Percentiles rank a stretch among this genome's conserved stretches.
Evolutionary conservation across 768 basidiomycete genomes (phyloP).

Genomic region (Rubroboletus satanas): DNA sequence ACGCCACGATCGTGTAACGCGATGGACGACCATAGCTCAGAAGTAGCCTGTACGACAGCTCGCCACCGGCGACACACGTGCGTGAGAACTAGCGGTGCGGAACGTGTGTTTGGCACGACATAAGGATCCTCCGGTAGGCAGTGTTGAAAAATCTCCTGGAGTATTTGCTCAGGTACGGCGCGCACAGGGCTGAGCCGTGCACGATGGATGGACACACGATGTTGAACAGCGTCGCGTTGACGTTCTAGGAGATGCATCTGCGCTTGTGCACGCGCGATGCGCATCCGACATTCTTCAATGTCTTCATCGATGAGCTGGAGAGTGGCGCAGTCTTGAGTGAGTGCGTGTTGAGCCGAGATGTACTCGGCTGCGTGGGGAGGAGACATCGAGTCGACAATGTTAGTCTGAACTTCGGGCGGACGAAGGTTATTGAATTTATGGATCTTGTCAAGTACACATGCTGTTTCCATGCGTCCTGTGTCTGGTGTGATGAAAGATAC

Average conservation of each 20-base stretch:
- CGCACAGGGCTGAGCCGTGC: slow-evolving; percentile 30
- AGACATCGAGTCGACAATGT: slow-evolving; percentile 23
- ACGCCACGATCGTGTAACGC: slow-evolving; percentile 26
- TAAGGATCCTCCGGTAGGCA: slow-evolving; percentile 25
- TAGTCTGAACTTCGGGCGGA: slow-evolving; percentile 1
- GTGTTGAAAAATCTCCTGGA: slow-evolving; percentile 30
- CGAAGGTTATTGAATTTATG: neutral
- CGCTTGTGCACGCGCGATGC: slow-evolving; percentile 12
- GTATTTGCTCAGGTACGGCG: slow-evolving; percentile 28
- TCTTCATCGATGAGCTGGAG: slow-evolving; percentile 16
- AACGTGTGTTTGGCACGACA: slow-evolving; percentile 17
- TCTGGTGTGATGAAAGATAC: slow-evolving; percentile 4
- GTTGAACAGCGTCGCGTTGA: slow-evolving; percentile 16
- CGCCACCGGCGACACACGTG: slow-evolving; percentile 35
- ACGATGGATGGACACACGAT: slow-evolving; percentile 18
- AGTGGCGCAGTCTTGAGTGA: slow-evolving; percentile 13
- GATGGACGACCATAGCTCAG: slow-evolving; percentile 32
- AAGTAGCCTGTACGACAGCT: slow-evolving; percentile 24
- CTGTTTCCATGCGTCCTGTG: neutral
- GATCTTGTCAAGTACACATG: neutral
- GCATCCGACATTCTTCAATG: slow-evolving; percentile 17
- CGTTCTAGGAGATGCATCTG: slow-evolving; percentile 18
- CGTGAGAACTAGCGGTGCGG: slow-evolving; percentile 32
- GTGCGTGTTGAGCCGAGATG: slow-evolving; percentile 15
- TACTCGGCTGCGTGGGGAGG: slow-evolving; percentile 19